Base-by-base conservation (phyloP, 169 alveolate species). In the Amoebophrya sp. region DNA sequence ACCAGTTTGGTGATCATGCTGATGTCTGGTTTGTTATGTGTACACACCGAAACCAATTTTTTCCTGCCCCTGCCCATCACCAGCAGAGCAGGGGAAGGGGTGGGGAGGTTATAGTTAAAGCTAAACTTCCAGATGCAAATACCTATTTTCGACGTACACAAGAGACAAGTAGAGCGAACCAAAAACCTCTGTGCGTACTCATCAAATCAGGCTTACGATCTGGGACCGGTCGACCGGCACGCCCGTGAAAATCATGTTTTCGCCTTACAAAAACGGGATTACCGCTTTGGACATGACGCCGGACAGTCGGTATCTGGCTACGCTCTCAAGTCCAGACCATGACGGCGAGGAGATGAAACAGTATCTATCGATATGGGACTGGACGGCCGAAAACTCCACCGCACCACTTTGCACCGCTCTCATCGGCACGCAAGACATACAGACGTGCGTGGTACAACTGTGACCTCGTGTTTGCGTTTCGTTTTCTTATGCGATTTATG, bases 61-160 rank as follows among this genome's bases (percentile, higher is more conserved):
- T 23, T 78, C 5, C 45, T 31, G 78, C 20, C 38, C n/a, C 16
- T 29, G 91, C n/a, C 43, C 41, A 20, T 7, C 48, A 1, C 67
- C 96, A 96, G 0, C 95, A 93, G 93, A 96, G 95, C 69, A 94
- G 97, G 45, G n/a, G n/a, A n/a, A n/a, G n/a, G n/a, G n/a, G n/a
- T n/a, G n/a, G n/a, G n/a, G n/a, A n/a, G n/a, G n/a, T n/a, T n/a
- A n/a, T n/a, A n/a, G n/a, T n/a, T n/a, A n/a, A n/a, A n/a, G n/a
- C n/a, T n/a, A n/a, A n/a, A n/a, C n/a, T n/a, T n/a, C n/a, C n/a
- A n/a, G n/a, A n/a, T n/a, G n/a, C n/a, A n/a, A n/a, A n/a, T n/a
- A n/a, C n/a, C n/a, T n/a, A n/a, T n/a, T n/a, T n/a, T n/a, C n/a
- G n/a, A n/a, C n/a, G n/a, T n/a, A n/a, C n/a, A n/a, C n/a, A n/a